Conservation (phyloP, 805 yeast species). For the Lipomyces yamadae region DNA sequence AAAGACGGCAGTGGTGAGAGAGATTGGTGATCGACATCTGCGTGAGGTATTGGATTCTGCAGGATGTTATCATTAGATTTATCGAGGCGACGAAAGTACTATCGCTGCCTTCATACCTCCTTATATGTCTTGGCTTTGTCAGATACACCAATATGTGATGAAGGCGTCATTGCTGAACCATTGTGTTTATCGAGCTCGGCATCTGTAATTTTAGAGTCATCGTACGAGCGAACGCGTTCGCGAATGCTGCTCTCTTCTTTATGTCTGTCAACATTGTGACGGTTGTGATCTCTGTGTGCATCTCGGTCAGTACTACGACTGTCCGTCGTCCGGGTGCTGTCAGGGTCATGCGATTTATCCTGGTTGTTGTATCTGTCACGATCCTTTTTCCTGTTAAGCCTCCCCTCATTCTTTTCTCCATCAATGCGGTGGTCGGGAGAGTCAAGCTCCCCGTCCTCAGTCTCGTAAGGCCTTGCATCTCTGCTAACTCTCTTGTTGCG, state of each 20-base stretch:
- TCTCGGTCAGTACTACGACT: not conserved
- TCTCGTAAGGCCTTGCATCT: not conserved
- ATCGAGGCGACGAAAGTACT: not conserved
- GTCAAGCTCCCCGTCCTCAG: not conserved
- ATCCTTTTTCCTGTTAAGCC: not conserved
- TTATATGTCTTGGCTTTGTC: not conserved
- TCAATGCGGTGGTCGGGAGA: not conserved
- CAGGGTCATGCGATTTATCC: not conserved
- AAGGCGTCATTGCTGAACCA: not conserved
- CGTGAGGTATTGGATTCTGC: slow-evolving; percentile 4
- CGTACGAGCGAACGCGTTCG: not conserved
- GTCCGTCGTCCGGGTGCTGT: slow-evolving; percentile 1
- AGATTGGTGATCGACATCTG: slow-evolving; percentile 23
- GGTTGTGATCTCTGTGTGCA: not conserved
- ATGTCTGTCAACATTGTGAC: not conserved
- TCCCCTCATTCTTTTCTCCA: not conserved
- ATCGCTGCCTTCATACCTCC: not conserved
- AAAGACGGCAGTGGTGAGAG: slow-evolving; percentile 44
- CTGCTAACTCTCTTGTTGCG: not conserved
- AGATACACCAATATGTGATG: not conserved
- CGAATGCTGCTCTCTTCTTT: not conserved
- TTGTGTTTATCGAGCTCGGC: not conserved
- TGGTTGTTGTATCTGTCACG: not conserved
- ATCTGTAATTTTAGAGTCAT: not conserved
- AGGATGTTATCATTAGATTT: not conserved